These are phyloP conservation scores for Talaromyces sp. DNA, from an alignment of 2,329 filamentous ascomycete species.

Conservation along the genomic window DNA sequence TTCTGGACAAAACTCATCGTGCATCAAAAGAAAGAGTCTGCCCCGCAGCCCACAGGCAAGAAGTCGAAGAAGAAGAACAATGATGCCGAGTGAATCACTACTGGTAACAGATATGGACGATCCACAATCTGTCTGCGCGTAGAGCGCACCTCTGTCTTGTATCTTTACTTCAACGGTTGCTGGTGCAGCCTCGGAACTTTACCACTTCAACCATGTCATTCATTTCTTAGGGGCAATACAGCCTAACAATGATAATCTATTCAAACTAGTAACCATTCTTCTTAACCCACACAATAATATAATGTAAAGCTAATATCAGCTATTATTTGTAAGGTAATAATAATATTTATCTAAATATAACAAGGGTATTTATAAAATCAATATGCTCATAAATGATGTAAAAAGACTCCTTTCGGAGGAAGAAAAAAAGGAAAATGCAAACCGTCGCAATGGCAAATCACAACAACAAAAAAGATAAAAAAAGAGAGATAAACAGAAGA, in stretches of 20 bases:
- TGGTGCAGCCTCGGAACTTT: not conserved
- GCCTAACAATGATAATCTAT: not conserved
- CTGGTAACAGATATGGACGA: not conserved
- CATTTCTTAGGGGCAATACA: not conserved
- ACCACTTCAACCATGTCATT: not conserved
- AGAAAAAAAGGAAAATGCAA: not conserved
- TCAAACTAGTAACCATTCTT: not conserved
- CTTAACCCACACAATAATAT: not conserved
- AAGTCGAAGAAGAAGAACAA: conserved; percentile 62
- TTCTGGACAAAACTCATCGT: conserved; percentile 84
- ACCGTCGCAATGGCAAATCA: too few relatives aligned
- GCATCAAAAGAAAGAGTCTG: conserved; percentile 71
- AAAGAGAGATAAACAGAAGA: not conserved
- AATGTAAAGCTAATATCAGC: not conserved
- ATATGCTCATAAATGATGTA: not conserved
- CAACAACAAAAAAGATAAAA: not conserved
- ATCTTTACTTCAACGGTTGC: not conserved
- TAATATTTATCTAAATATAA: not conserved
- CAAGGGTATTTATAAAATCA: conserved; percentile 6
- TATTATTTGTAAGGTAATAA: not conserved
- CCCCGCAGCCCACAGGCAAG: conserved; percentile 44
- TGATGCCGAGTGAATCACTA: conserved; percentile 13
- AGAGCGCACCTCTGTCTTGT: not conserved
- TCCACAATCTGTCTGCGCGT: not conserved
- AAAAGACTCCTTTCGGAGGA: not conserved